Evolutionary conservation across 768 basidiomycete species (phyloP), one percentile per base, ranked within the genome.

Genomic region (Lentinus brumalis): DNA sequence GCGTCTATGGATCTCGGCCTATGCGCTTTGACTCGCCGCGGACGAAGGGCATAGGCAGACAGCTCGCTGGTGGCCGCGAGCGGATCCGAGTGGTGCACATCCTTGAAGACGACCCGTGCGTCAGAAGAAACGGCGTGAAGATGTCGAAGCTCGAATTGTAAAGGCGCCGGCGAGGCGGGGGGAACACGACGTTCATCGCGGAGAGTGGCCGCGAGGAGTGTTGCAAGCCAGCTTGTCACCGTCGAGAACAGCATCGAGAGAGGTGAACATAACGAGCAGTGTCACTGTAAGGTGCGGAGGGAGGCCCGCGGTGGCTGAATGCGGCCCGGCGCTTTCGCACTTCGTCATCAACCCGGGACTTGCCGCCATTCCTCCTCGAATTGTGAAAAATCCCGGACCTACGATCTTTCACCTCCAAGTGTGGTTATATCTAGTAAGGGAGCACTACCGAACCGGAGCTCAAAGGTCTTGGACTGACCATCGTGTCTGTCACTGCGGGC

Each of bases 101-200:
- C 80, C 21, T 82, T 76, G 69, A 91, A 88, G 57, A 90, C 69
- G 42, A 86, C 79, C 10, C 79, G 80, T 3, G 86, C 86, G 30
- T 77, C 73, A 61, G 84, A 79, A 42, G 83, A 79, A n/a, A 83
- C 67, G 30, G 82, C 85, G 66, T 91, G 88, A 38, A 81, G 73
- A 69, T 91, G 89, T 44, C 89, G 85, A 29, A 91, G 79, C 41
- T 81, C 82, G 70, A 91, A 91, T n/a, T 76, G 78, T 15, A 89
- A 69, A 11, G 53, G 54, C n/a, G 42, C 40, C 31, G 41, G 30
- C 15, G 14, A 5, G 38, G 18, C 16, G 11, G 39, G 18, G 26
- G 60, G 2, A 15, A 50, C 29, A 8, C 53, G 29, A 12, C 18
- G n/a, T 15, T 21, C 30, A 39, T 63, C 41, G 53, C 58, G 53